These are phyloP conservation scores for Fusarium buxicola DNA, from an alignment of 2,329 filamentous ascomycete genomes.

Conservation along the genomic window DNA sequence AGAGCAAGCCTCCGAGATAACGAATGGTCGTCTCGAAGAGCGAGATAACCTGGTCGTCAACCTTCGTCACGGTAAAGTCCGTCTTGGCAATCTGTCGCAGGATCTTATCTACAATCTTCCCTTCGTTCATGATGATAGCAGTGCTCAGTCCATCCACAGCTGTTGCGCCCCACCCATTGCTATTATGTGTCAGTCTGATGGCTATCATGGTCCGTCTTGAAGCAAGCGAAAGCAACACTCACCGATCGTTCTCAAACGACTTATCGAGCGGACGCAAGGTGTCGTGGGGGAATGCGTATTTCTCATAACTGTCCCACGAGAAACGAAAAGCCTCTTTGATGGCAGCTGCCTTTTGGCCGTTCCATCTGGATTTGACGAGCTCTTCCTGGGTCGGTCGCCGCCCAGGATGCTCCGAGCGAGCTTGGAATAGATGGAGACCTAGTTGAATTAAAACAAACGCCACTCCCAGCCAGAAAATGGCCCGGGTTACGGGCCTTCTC, in stretches of 20 bases:
- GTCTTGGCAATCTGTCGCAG: slow-evolving; percentile 25
- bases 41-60: slow-evolving; percentile 16
- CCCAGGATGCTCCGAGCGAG: background rate
- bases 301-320: slow-evolving; percentile 38
- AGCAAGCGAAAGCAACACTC: background rate
- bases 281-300: slow-evolving; percentile 33
- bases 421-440: background rate
- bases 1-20: slow-evolving; percentile 34
- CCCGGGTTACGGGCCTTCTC: slow-evolving; percentile 3
- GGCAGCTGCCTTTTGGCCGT: slow-evolving; percentile 19
- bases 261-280: slow-evolving; percentile 23
- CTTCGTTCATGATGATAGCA: slow-evolving; percentile 35
- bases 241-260: slow-evolving; percentile 34
- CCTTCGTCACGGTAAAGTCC: slow-evolving; percentile 25
- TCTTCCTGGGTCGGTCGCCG: background rate
- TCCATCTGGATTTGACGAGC: background rate
- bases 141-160: slow-evolving; percentile 38
- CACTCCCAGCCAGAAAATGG: slow-evolving; percentile 22
- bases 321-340: slow-evolving; percentile 29
- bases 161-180: slow-evolving; percentile 40
- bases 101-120: slow-evolving; percentile 31
- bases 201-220: background rate
- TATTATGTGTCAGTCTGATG: slow-evolving; percentile 5
- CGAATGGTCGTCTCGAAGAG: slow-evolving; percentile 37
- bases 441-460: slow-evolving; percentile 13